Evolutionary conservation across 169 alveolate genomes (phyloP).

Genomic region (Plasmodium gaboni): DNA sequence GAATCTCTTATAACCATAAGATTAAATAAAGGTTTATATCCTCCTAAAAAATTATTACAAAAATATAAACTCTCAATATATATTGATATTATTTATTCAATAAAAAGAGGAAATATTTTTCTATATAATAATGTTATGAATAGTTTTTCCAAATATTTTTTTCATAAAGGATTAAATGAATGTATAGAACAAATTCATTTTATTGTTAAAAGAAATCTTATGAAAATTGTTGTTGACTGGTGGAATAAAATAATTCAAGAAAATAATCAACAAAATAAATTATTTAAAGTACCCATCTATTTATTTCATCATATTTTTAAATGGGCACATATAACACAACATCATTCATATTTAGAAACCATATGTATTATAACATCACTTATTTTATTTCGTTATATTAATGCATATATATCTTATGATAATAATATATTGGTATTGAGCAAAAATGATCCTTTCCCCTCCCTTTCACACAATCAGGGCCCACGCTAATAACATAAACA

Average conservation of each 20-base stretch:
- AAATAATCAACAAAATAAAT: slow-evolving; percentile 13
- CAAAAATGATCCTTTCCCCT: slow-evolving; percentile 63
- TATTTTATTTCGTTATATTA: slow-evolving; percentile 28
- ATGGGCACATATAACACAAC: slow-evolving; percentile 65
- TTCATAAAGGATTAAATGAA: slow-evolving; percentile 31
- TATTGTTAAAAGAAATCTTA: slow-evolving; percentile 38
- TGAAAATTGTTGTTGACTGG: slow-evolving; percentile 44
- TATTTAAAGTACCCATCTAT: slow-evolving; percentile 52
- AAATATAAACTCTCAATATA: slow-evolving; percentile 28
- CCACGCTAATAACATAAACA: too few relatives aligned
- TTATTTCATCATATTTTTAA: slow-evolving; percentile 53
- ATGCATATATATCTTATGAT: slow-evolving; percentile 56
- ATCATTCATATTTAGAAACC: slow-evolving; percentile 43
- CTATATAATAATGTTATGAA: slow-evolving; percentile 35
- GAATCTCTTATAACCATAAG: slow-evolving; percentile 32
- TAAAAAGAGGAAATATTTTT: slow-evolving; percentile 48
- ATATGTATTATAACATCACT: slow-evolving; percentile 49
- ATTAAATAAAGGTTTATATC: slow-evolving; percentile 42
- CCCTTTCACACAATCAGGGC: slow-evolving; percentile 7
- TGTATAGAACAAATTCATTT: slow-evolving; percentile 64
- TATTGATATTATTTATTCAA: slow-evolving; percentile 38
- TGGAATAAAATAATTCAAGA: slow-evolving; percentile 46
- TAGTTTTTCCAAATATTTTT: slow-evolving; percentile 20
- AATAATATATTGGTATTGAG: slow-evolving; percentile 52
- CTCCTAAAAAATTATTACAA: slow-evolving; percentile 33